phyloP scores from a whole-genome alignment of 495 filamentous ascomycete genomes.

The Pseudoneurospora amorphoporcata region DNA sequence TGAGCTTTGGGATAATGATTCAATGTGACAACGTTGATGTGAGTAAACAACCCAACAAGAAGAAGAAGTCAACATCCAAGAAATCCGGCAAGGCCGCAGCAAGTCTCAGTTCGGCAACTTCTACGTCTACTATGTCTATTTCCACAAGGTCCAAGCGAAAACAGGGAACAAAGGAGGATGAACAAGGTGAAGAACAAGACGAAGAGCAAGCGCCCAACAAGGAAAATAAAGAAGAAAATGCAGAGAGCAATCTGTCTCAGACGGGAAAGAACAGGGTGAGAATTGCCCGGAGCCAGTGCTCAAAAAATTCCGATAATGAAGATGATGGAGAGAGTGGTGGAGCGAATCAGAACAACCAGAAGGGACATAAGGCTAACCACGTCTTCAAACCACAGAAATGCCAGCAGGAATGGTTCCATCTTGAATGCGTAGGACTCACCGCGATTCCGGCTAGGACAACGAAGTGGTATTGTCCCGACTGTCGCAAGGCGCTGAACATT shows the following conservation, averaged over 20 bases:
- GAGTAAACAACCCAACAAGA: slow-evolving; percentile 29
- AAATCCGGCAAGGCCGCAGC: not conserved
- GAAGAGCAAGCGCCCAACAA: not conserved
- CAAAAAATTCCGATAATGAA: not conserved
- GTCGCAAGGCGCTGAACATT: slow-evolving; percentile 56
- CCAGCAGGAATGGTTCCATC: slow-evolving; percentile 85
- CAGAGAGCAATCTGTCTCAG: not conserved
- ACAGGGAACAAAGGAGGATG: not conserved
- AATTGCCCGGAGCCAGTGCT: not conserved
- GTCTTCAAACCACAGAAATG: slow-evolving; percentile 40
- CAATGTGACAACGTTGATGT: slow-evolving; percentile 86
- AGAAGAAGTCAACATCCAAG: not conserved
- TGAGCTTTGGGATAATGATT: slow-evolving; percentile 93
- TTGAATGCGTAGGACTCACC: slow-evolving; percentile 71
- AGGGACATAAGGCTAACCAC: slow-evolving; percentile 5
- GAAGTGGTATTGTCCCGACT: slow-evolving; percentile 95
- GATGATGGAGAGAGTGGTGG: not conserved
- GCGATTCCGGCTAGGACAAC: slow-evolving; percentile 65
- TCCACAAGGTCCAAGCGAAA: not conserved
- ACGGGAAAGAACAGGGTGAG: not conserved
- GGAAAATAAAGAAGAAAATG: not conserved
- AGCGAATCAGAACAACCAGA: not conserved
- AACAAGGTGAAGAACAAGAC: not conserved
- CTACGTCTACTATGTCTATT: not conserved
- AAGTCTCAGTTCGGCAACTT: not conserved